Conservation (phyloP, 2,329 filamentous ascomycete species). For the Hysterium pulicare region DNA sequence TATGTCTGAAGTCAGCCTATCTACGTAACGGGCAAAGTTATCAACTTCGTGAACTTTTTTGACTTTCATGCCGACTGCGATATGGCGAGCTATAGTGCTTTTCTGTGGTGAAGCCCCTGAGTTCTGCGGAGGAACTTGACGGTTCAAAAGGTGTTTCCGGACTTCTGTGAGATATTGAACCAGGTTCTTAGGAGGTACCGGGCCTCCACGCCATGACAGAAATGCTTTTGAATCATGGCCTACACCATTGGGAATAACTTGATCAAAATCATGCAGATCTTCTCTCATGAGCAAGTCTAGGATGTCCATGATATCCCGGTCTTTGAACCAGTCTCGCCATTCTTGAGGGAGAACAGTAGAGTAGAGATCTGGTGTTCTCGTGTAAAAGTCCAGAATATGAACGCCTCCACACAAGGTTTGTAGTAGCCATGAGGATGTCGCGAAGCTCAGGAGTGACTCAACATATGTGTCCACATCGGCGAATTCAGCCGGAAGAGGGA, state of each 20-base stretch:
- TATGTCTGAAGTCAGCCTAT: constrained; percentile 60
- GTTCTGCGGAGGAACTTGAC: constrained; percentile 52
- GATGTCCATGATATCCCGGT: constrained; percentile 68
- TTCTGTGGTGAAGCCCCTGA: constrained; percentile 36
- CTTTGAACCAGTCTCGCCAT: constrained; percentile 77
- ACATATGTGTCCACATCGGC: constrained; percentile 72
- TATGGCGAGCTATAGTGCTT: constrained; percentile 62
- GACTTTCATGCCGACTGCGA: constrained; percentile 87
- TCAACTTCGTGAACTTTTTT: constrained; percentile 95
- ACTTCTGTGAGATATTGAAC: constrained; percentile 70
- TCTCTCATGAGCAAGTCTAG: constrained; percentile 79
- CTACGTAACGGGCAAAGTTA: constrained; percentile 83
- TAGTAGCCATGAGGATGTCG: constrained; percentile 70
- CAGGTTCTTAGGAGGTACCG: constrained; percentile 54
- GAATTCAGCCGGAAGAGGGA: constrained; percentile 72
- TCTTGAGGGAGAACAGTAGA: constrained; percentile 69
- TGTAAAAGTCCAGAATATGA: constrained; percentile 95
- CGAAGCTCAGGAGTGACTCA: constrained; percentile 71
- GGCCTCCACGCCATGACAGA: constrained; percentile 41
- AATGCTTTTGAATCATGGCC: constrained; percentile 5
- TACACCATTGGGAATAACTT: constrained; percentile 3
- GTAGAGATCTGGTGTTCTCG: constrained; percentile 78
- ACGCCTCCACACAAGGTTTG: constrained; percentile 94
- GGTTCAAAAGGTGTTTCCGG: constrained; percentile 63
- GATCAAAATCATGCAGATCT: constrained; percentile 53